Conservation (phyloP, 768 basidiomycete genomes). For the Boletus pseudo-olivaceus region DNA sequence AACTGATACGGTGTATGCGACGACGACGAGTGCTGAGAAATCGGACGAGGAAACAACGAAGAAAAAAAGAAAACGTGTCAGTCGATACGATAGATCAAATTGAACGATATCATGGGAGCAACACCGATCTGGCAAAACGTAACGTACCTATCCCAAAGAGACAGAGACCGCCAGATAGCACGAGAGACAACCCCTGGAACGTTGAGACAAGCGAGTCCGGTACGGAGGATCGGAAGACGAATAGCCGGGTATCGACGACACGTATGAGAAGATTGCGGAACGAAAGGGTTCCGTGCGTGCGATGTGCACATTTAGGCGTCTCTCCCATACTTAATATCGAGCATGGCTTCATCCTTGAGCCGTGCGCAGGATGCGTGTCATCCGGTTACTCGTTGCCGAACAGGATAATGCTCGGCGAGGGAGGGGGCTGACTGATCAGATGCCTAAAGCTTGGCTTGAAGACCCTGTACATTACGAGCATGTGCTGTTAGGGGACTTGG, state of each 20-base stretch:
- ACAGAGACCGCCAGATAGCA: neutral
- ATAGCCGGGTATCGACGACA: neutral
- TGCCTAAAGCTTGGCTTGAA: neutral
- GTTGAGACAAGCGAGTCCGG: neutral
- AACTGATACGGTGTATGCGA: too few relatives aligned
- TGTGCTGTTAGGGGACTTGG: neutral
- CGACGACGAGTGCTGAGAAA: neutral
- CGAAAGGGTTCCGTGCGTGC: neutral
- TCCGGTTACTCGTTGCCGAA: neutral
- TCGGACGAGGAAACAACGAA: neutral
- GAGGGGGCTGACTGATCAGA: neutral
- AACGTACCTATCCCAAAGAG: neutral
- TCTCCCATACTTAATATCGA: slow-evolving; percentile 8
- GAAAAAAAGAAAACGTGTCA: neutral
- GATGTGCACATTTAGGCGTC: neutral
- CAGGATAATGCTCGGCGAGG: neutral
- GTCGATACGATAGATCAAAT: neutral
- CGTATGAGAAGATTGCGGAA: neutral
- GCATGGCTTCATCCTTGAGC: slow-evolving; percentile 14
- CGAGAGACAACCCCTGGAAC: neutral
- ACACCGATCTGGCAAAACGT: neutral
- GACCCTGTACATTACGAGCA: neutral
- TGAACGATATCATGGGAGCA: neutral
- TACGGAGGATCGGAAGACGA: neutral
- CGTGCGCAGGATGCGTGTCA: neutral